A percentile compares a stretch with the other conserved stretches of the same genome.
Evolutionary conservation across 139 green algal genomes (phyloP).

Genomic region (Gonium pectorale): DNA sequence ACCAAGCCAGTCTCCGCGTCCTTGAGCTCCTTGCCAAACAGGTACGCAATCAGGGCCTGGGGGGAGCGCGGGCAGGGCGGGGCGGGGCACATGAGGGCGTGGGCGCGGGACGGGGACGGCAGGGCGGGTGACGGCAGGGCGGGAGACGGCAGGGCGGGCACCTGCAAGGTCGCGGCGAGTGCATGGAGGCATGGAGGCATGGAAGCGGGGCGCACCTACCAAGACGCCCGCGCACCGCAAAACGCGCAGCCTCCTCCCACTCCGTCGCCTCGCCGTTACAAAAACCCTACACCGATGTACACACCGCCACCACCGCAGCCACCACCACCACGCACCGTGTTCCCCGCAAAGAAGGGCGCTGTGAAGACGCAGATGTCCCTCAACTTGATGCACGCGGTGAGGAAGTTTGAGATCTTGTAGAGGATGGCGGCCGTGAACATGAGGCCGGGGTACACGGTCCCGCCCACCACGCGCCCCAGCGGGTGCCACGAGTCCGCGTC

Average conservation of each 20-base stretch:
- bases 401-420: slow-evolving; percentile 24
- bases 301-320: too few species aligned
- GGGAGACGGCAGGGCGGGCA: too few species aligned
- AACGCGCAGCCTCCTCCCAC: too few species aligned
- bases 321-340: slow-evolving; percentile 62
- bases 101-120: background rate
- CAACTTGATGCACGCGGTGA: slow-evolving; percentile 54
- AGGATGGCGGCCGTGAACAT: slow-evolving; percentile 73
- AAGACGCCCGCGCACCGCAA: too few species aligned
- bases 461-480: slow-evolving; percentile 80
- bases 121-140: background rate
- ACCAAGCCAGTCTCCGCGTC: slow-evolving; percentile 63
- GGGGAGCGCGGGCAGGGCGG: background rate
- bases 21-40: slow-evolving; percentile 72
- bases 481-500: slow-evolving; percentile 82
- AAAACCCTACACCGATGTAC: too few species aligned
- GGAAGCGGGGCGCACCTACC: too few species aligned
- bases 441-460: slow-evolving; percentile 84
- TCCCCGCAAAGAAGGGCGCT: slow-evolving; percentile 60
- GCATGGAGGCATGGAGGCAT: too few species aligned
- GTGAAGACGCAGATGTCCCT: slow-evolving; percentile 81
- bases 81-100: too few species aligned
- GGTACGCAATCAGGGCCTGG: slow-evolving; percentile 73
- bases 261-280: too few species aligned
- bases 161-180: too few species aligned